Evolutionary conservation across 441 rosid species (phyloP).

Genomic region (Gossypium davidsonii): DNA sequence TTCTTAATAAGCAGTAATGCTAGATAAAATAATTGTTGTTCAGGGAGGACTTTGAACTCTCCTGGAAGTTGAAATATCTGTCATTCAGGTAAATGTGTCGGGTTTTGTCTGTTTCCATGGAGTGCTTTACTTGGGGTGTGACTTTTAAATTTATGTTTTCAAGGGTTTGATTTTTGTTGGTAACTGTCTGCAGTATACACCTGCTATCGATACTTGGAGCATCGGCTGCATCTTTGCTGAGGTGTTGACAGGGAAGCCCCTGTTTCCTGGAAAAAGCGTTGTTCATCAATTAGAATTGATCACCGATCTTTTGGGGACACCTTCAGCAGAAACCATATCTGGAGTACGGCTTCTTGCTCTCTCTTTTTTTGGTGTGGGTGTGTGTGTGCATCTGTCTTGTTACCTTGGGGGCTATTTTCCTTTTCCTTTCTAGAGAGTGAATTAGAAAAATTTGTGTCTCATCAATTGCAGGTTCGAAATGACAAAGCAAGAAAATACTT

Average conservation of each 20-base stretch:
- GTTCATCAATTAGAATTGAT: conserved; percentile 94
- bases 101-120: conserved; percentile 42
- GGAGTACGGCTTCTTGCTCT: conserved; percentile 43
- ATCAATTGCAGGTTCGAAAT: conserved; percentile 69
- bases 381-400: neutral
- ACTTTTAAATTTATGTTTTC: conserved; percentile 6
- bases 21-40: conserved; percentile 83
- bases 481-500: conserved; percentile 93
- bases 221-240: conserved; percentile 98
- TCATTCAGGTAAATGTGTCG: conserved; percentile 68
- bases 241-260: conserved; percentile 87
- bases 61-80: conserved; percentile 89
- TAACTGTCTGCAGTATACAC: conserved; percentile 73
- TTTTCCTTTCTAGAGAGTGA: neutral
- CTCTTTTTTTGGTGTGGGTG: neutral
- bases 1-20: conserved; percentile 58
- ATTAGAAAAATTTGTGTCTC: neutral
- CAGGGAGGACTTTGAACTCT: conserved; percentile 95
- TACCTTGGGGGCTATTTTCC: neutral
- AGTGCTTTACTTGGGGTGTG: conserved; percentile 28
- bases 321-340: conserved; percentile 69
- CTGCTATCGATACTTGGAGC: conserved; percentile 99
- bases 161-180: conserved; percentile 20
- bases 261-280: conserved; percentile 96
- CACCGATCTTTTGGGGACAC: conserved; percentile 94